Percentiles rank a stretch among this genome's conserved stretches.
phyloP scores from a whole-genome alignment of 441 rosid species.

The Populus hybrid region DNA sequence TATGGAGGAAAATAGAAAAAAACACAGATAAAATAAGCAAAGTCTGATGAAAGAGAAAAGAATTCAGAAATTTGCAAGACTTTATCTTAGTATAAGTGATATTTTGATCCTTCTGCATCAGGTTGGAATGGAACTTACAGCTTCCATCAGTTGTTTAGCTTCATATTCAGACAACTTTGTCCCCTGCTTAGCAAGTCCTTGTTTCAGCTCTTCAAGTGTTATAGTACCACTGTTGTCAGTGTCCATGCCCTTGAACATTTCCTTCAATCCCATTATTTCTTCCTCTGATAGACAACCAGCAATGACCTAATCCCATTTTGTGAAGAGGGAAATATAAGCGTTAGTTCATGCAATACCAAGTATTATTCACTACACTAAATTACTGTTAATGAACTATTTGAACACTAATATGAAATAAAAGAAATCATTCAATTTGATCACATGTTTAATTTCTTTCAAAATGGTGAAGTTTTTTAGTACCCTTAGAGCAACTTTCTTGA shows the following conservation, averaged over 20 bases:
- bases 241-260: too few species aligned
- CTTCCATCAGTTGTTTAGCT: constrained; percentile 81
- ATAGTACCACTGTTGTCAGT: too few species aligned
- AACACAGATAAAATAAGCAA: neutral
- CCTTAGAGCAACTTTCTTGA: constrained; percentile 90
- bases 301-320: constrained; percentile 47
- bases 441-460: neutral
- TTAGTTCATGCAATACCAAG: neutral
- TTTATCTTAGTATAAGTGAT: neutral
- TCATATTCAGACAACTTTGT: constrained; percentile 75
- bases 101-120: neutral
- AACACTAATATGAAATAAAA: neutral
- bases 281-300: constrained; percentile 90
- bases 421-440: neutral
- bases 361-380: too few species aligned
- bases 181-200: constrained; percentile 67
- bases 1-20: neutral
- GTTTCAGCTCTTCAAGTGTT: too few species aligned
- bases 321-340: too few species aligned
- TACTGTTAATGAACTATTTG: neutral
- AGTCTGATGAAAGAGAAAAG: neutral
- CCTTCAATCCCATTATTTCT: constrained; percentile 25
- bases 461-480: constrained; percentile 26
- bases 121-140: constrained; percentile 41
- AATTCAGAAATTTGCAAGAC: neutral